Percentiles rank a stretch among this genome's conserved stretches.
Conservation (phyloP, 2,329 filamentous ascomycete genomes). For the Didymellaceae sp. region DNA sequence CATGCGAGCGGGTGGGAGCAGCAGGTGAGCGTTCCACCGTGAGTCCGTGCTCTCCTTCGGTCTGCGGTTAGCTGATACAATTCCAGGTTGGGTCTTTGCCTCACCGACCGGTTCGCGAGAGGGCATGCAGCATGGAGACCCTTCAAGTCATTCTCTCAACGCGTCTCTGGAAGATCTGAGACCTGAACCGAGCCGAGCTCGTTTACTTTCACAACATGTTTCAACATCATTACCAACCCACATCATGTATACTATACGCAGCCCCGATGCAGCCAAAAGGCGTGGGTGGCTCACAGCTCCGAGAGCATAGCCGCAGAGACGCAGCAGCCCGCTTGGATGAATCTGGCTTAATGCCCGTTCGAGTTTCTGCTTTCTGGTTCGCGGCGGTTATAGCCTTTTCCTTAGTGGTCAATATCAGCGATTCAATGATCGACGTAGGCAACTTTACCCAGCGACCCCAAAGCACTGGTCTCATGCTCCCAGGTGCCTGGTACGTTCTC, state of each 20-base stretch:
- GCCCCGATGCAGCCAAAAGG: constrained; percentile 4
- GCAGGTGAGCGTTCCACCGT: constrained; percentile 47
- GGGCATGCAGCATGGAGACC: constrained; percentile 41
- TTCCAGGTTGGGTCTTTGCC: constrained; percentile 47
- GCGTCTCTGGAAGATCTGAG: constrained; percentile 12
- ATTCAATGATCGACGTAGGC: constrained; percentile 2
- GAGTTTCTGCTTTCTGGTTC: constrained; percentile 7
- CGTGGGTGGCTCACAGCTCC: not conserved
- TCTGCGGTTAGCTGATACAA: constrained; percentile 29
- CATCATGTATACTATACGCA: constrained; percentile 4
- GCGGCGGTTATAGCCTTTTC: constrained; percentile 14
- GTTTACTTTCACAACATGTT: constrained; percentile 4
- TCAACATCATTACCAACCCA: not conserved
- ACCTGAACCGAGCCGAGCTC: constrained; percentile 8
- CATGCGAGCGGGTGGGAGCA: constrained; percentile 47
- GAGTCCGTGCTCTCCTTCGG: constrained; percentile 30
- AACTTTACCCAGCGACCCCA: constrained; percentile 5
- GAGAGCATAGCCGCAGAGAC: constrained; percentile 8
- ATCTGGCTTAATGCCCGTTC: constrained; percentile 10
- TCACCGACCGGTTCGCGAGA: constrained; percentile 51
- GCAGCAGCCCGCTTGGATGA: constrained; percentile 2
- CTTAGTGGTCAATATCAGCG: constrained; percentile 14
- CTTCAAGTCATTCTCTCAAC: constrained; percentile 31
- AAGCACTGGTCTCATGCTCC: constrained; percentile 8
- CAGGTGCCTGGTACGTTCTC: constrained; percentile 3